These are phyloP conservation scores for Pseudonitzschia multistriata DNA, from an alignment of 108 stramenopile genomes.

Conservation along the genomic window DNA sequence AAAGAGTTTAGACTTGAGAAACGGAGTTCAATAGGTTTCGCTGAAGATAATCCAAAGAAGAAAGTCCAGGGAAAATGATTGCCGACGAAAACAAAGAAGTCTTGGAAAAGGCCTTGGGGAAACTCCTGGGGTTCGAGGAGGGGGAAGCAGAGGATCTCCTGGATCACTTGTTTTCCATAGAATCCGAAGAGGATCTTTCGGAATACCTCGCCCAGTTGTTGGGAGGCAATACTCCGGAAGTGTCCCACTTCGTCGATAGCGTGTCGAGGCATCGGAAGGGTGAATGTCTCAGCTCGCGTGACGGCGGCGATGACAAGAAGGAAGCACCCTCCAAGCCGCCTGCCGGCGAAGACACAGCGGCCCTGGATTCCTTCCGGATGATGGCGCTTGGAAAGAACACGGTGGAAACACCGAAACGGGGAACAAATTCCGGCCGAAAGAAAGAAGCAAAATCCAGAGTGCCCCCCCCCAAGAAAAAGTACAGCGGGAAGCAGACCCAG, in stretches of 20 bases:
- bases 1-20: too few relatives aligned
- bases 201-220: slow-evolving; percentile 50
- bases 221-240: slow-evolving; percentile 21
- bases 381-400: neutral
- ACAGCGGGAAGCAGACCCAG: neutral
- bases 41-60: too few relatives aligned
- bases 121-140: slow-evolving; percentile 58
- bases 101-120: slow-evolving; percentile 19
- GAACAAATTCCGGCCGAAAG: slow-evolving; percentile 8
- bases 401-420: slow-evolving; percentile 9
- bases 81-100: neutral
- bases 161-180: slow-evolving; percentile 56
- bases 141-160: slow-evolving; percentile 47
- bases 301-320: slow-evolving; percentile 2
- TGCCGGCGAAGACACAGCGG: neutral
- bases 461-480: slow-evolving; percentile 19
- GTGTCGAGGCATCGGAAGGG: slow-evolving; percentile 41
- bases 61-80: slow-evolving; percentile 1
- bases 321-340: slow-evolving; percentile 10
- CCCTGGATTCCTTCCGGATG: neutral
- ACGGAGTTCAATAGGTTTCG: too few relatives aligned
- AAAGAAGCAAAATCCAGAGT: slow-evolving; percentile 15
- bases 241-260: slow-evolving; percentile 39
- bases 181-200: slow-evolving; percentile 47
- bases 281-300: neutral